Evolutionary conservation across 208 protist species (phyloP).

Genomic region (Acanthamoeba divionensis): DNA sequence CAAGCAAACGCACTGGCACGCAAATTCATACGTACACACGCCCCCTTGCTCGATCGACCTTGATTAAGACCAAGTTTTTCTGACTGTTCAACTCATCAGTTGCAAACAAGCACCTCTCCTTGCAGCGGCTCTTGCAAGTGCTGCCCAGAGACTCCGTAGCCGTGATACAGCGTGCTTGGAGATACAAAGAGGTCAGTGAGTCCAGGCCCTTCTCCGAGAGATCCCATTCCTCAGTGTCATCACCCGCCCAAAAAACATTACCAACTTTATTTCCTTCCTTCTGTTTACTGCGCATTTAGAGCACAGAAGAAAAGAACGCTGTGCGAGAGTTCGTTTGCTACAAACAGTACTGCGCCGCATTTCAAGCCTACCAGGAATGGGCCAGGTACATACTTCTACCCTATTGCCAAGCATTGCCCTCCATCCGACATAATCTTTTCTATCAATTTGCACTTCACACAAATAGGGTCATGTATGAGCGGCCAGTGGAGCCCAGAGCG

Average conservation of each 20-base stretch:
- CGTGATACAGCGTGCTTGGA: not conserved
- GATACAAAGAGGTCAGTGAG: not conserved
- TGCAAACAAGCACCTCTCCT: not conserved
- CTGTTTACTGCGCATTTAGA: not conserved
- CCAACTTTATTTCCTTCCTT: too few relatives aligned
- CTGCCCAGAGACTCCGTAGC: not conserved
- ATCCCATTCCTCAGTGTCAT: too few relatives aligned
- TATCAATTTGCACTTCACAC: too few relatives aligned
- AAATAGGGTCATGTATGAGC: too few relatives aligned
- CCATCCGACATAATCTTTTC: too few relatives aligned
- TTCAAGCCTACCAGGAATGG: not conserved
- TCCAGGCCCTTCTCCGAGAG: too few relatives aligned
- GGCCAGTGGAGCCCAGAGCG: not conserved
- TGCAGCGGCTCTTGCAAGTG: not conserved
- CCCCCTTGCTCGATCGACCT: not conserved
- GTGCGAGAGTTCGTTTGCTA: not conserved
- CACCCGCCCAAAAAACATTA: too few relatives aligned
- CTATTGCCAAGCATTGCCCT: not conserved
- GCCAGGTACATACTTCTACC: not conserved
- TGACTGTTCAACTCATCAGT: not conserved
- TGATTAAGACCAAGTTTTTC: not conserved
- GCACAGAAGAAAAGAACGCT: not conserved
- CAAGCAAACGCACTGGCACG: constrained; percentile 12
- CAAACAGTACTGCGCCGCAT: not conserved
- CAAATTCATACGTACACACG: not conserved